Base-by-base conservation (phyloP, 345 rosid genomes). In the Salix udensis region DNA sequence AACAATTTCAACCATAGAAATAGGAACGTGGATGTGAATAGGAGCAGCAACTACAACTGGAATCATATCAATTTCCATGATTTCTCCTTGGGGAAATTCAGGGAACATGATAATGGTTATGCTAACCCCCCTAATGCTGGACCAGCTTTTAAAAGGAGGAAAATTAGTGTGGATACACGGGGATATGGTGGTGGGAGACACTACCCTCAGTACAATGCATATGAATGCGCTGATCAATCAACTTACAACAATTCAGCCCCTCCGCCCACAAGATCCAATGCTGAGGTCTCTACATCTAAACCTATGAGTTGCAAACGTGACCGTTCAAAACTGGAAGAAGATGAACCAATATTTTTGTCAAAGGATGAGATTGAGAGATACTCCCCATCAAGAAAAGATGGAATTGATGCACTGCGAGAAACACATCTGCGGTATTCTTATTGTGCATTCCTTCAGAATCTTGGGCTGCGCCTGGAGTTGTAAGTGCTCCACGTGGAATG, bases 331-430 rank as follows among this genome's bases (percentile, higher is more conserved):
- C 71, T 87, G 79, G 97, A 88, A 73, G 97, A 88, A 58, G 92
- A 86, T 75, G 91, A 88, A 72, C 86, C 87, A 8, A 70, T 81
- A 4, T 91, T 91, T 75, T 76, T 91, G 89, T 90, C 97, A 6
- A 87, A 87, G 85, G 90, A 88, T 81, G 92, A 88, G 79, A 91
- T 91, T 75, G 97, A 91, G 71, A 86, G 88, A 81, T 72, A 58
- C 82, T 91, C 97, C 4, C 97, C 97, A 12, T 91, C 97, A 30
- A 88, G 97, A 81, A 91, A 87, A 85, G 97, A 91, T 80, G 97
- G 97, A 15, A 91, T 91, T 46, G 94, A 90, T 85, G 90, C 81
- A 3, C 71, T 84, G 37, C 87, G 90, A 1, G 97, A 91, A 83
- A 80, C 90, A 23, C 90, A 91, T 80, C 83, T 91, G 83, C 92